These are phyloP conservation scores for Globisporangium spinosum DNA, from an alignment of 352 stramenopile species.

Conservation along the genomic window DNA sequence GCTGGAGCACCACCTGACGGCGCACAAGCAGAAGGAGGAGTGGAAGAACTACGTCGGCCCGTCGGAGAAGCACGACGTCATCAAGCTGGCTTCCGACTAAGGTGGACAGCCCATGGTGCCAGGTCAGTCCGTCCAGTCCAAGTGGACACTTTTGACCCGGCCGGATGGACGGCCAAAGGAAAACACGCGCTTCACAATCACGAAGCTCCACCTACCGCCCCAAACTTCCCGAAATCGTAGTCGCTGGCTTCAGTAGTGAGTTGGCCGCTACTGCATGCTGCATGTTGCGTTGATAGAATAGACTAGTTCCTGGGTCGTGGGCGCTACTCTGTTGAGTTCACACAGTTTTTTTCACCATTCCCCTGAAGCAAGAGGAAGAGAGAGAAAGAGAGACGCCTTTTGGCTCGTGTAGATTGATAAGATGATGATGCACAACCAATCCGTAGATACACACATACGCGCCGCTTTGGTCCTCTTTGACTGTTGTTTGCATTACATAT, in stretches of 20 bases:
- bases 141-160: not conserved
- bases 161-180: not conserved
- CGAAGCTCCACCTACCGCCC: not conserved
- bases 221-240: not conserved
- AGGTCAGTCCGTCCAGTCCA: constrained; percentile 9
- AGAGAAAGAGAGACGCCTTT: constrained; percentile 3
- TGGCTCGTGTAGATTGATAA: constrained; percentile 11
- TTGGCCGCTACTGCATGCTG: constrained; percentile 16
- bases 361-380: not conserved
- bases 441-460: not conserved
- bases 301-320: constrained; percentile 83
- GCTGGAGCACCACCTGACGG: constrained; percentile 92
- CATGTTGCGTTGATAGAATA: constrained; percentile 61
- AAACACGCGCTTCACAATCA: not conserved
- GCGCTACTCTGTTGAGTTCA: constrained; percentile 61
- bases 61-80: constrained; percentile 41
- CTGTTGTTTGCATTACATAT: not conserved
- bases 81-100: constrained; percentile 59
- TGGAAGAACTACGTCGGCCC: constrained; percentile 88
- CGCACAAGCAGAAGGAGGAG: constrained; percentile 91
- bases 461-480: not conserved
- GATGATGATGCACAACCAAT: constrained; percentile 5
- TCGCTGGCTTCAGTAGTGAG: constrained; percentile 10
- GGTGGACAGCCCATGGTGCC: constrained; percentile 1
- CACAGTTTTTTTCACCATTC: constrained; percentile 13